These are phyloP conservation scores for Phytophthora lateralis DNA, from an alignment of 352 stramenopile species.

Conservation along the genomic window DNA sequence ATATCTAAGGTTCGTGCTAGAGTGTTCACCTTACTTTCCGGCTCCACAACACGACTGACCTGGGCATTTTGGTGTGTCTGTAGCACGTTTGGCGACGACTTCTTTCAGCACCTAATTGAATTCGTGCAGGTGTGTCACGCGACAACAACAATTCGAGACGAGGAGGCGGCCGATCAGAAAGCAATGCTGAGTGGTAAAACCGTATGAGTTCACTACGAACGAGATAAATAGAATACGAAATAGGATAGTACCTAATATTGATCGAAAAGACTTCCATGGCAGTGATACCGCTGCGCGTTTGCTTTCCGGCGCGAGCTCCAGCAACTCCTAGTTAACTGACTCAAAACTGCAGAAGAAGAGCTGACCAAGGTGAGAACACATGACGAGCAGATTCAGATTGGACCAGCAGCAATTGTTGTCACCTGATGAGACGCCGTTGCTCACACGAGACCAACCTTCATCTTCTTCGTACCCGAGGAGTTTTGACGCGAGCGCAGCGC, in stretches of 20 bases:
- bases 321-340: slow-evolving; percentile 18
- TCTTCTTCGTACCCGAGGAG: slow-evolving; percentile 55
- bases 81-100: slow-evolving; percentile 72
- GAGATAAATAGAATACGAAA: slow-evolving; percentile 44
- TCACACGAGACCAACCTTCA: slow-evolving; percentile 55
- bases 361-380: slow-evolving; percentile 8
- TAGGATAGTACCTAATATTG: slow-evolving; percentile 37
- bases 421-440: slow-evolving; percentile 13
- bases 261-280: slow-evolving; percentile 16
- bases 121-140: slow-evolving; percentile 81
- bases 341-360: slow-evolving; percentile 21
- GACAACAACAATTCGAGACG: slow-evolving; percentile 52
- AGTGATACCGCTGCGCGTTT: slow-evolving; percentile 13
- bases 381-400: slow-evolving; percentile 12
- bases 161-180: slow-evolving; percentile 44
- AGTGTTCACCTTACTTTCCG: neutral
- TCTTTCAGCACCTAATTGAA: slow-evolving; percentile 81
- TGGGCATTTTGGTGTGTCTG: slow-evolving; percentile 7
- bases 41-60: slow-evolving; percentile 10
- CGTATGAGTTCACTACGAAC: slow-evolving; percentile 24
- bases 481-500: slow-evolving; percentile 59
- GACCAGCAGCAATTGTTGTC: slow-evolving; percentile 12
- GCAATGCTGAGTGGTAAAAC: slow-evolving; percentile 32
- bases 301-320: slow-evolving; percentile 11
- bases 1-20: slow-evolving; percentile 76